These are phyloP conservation scores for Pseudopyrenochaeta lycopersici DNA, from an alignment of 2,329 filamentous ascomycete species.

Conservation along the genomic window DNA sequence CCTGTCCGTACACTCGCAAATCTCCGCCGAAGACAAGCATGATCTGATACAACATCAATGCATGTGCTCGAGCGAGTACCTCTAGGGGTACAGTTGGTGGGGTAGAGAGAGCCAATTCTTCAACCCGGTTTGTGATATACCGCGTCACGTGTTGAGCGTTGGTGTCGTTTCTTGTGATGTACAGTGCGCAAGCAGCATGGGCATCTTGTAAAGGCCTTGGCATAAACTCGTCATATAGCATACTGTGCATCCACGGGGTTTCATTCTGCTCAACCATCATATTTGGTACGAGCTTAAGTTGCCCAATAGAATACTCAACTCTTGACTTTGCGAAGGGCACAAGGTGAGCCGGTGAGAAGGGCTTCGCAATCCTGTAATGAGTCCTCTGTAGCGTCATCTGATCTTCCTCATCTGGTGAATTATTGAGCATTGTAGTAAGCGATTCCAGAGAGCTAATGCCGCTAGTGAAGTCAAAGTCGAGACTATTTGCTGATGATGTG, in stretches of 20 bases:
- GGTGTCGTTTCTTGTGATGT: conserved; percentile 58
- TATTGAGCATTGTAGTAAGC: conserved; percentile 41
- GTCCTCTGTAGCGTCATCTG: background rate
- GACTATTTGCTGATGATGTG: conserved; percentile 9
- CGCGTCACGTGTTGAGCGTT: conserved; percentile 62
- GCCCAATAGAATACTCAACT: conserved; percentile 36
- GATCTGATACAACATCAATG: conserved; percentile 39
- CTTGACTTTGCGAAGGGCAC: conserved; percentile 30
- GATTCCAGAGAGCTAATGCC: conserved; percentile 62
- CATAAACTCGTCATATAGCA: conserved; percentile 63
- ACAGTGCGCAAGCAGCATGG: conserved; percentile 63
- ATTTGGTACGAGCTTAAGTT: conserved; percentile 35
- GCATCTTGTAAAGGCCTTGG: conserved; percentile 64
- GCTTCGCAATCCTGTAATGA: background rate
- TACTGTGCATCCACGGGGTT: conserved; percentile 64
- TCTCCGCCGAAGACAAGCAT: conserved; percentile 40
- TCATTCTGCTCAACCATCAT: conserved; percentile 60
- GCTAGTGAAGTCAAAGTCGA: conserved; percentile 29
- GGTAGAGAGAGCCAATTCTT: conserved; percentile 51
- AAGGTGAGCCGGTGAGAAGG: conserved; percentile 22
- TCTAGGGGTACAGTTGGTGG: conserved; percentile 23
- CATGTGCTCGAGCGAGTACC: conserved; percentile 38
- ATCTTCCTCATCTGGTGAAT: background rate
- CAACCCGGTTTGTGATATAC: conserved; percentile 57
- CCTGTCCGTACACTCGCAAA: conserved; percentile 24